Evolutionary conservation across 495 filamentous ascomycete genomes (phyloP).

Genomic region (Xylaria longipes): DNA sequence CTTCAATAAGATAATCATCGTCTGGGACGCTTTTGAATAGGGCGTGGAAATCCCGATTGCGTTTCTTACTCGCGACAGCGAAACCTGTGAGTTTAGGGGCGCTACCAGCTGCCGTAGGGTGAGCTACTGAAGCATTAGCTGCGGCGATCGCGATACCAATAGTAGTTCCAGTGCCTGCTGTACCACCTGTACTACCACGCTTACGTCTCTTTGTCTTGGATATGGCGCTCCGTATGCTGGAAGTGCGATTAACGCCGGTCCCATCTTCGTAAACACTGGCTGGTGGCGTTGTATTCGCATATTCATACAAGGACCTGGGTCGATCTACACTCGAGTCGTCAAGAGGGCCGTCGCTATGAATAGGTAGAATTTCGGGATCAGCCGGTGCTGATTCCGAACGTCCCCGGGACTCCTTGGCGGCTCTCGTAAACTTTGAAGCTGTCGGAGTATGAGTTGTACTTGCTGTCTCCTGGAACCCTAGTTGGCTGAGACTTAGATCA

Average conservation of each 20-base stretch:
- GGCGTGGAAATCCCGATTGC: conserved; percentile 93
- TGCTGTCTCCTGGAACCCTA: conserved; percentile 68
- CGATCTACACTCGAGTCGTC: conserved; percentile 42
- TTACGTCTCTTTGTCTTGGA: conserved; percentile 66
- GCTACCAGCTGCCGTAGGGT: conserved; percentile 62
- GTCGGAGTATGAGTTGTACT: conserved; percentile 50
- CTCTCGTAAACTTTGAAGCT: conserved; percentile 51
- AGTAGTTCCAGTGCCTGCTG: conserved; percentile 43
- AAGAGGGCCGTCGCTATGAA: conserved; percentile 32
- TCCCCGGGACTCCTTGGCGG: conserved; percentile 40
- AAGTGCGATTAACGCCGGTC: conserved; percentile 68
- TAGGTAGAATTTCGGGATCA: conserved; percentile 35
- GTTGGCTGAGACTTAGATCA: conserved; percentile 83
- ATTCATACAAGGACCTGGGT: conserved; percentile 54
- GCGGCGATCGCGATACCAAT: conserved; percentile 73
- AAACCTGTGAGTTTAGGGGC: conserved; percentile 88
- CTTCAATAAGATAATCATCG: conserved; percentile 97
- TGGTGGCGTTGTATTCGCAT: conserved; percentile 64
- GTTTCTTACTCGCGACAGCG: conserved; percentile 92
- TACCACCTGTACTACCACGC: conserved; percentile 75
- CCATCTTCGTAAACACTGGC: conserved; percentile 75
- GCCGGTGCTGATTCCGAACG: conserved; percentile 55
- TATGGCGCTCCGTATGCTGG: conserved; percentile 83
- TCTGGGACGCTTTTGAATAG: conserved; percentile 96
- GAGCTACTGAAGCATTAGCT: conserved; percentile 67